These are phyloP conservation scores for Didymella glomerata DNA, from an alignment of 2,329 filamentous ascomycete species.

Conservation along the genomic window DNA sequence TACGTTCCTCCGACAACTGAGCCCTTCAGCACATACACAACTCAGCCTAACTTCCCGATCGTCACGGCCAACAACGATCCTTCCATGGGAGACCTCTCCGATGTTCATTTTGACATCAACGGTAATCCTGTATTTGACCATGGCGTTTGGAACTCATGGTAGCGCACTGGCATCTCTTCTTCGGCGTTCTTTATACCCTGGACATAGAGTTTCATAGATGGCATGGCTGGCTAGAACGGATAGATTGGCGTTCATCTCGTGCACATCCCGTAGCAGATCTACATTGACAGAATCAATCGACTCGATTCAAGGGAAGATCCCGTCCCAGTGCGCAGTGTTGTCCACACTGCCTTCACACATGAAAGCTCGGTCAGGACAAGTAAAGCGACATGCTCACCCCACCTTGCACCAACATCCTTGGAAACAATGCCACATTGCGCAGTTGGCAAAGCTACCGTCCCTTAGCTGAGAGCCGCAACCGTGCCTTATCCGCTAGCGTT, in stretches of 20 bases:
- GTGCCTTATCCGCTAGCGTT: slow-evolving; percentile 20
- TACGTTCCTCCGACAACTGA: background rate
- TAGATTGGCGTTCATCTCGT: slow-evolving; percentile 6
- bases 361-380: too few species aligned
- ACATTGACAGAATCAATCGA: background rate
- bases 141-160: background rate
- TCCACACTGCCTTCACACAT: too few species aligned
- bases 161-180: background rate
- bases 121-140: slow-evolving; percentile 4
- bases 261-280: slow-evolving; percentile 9
- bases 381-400: background rate
- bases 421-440: background rate
- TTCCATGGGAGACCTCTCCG: too few species aligned
- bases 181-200: slow-evolving; percentile 6
- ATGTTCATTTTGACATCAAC: too few species aligned
- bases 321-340: too few species aligned
- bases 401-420: background rate
- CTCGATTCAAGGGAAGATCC: too few species aligned
- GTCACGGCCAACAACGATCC: too few species aligned
- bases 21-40: too few species aligned
- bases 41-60: too few species aligned
- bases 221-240: slow-evolving; percentile 8
- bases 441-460: background rate
- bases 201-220: slow-evolving; percentile 9
- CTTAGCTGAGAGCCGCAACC: slow-evolving; percentile 8